Base-by-base conservation (phyloP, 495 filamentous ascomycete species). In the Ascobolus immersus region DNA sequence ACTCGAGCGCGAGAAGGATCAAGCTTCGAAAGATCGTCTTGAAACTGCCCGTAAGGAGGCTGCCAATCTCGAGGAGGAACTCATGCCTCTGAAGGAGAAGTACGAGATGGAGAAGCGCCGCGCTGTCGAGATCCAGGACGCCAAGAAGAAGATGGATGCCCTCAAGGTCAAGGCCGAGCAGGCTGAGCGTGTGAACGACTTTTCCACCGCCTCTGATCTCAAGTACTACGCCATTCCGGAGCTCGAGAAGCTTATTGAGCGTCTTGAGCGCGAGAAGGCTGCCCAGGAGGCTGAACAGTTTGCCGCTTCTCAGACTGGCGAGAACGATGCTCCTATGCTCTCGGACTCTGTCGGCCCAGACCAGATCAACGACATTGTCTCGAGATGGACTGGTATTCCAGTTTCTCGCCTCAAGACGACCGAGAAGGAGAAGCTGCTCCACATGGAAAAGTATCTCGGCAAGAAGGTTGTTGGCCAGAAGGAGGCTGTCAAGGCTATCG, bases 281-380 rank as follows among this genome's bases (percentile, higher is more conserved):
- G 58, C 57, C 20, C 69, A 70, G 4, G 86, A 96, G 54, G 66
- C 66, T 8, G 72, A 84, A 23, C 73, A 62, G 41, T 61, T 61
- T 11, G 62, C 56, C 8, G 68, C 62, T 21, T 60, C 62, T 21
- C 48, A 50, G 10, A 66, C 64, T 33, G 64, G 62, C 34, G 57
- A 65, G n/a, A 40, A 34, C 15, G n/a, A n/a, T n/a, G 64, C 68
- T 34, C 52, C 65, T 12, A 64, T 94, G 44, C 60, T 91, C 25
- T 80, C 82, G 7, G 86, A 96, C 51, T 62, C 86, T 5, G 86
- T 96, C 34, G 89, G 89, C 9, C 80, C 86, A 3, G 86, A 96
- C 35, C 84, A 96, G 50, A 96, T 96, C 64, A 94, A 96, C 54
- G 86, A 96, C 50, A 94, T 94, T 35, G 86, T 96, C 21, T 76